phyloP scores from a whole-genome alignment of 2,329 filamentous ascomycete genomes.

The Cordyceps tenuipes region DNA sequence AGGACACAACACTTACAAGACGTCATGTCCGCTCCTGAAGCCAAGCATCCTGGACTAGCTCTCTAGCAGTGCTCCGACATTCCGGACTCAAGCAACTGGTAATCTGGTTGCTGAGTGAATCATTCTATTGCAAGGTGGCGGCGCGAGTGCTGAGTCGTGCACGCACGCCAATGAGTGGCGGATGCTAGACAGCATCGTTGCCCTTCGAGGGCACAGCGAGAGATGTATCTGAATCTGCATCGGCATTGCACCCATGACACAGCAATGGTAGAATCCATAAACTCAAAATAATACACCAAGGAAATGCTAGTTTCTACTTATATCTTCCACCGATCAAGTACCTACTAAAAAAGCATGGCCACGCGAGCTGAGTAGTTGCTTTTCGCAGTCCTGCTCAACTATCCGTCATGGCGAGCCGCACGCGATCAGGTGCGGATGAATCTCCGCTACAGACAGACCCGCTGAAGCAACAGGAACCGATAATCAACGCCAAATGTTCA shows the following conservation, averaged over 20 bases:
- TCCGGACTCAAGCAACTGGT: no score
- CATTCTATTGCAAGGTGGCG: no score
- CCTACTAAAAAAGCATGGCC: not conserved
- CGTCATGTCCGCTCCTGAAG: no score
- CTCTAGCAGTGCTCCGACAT: no score
- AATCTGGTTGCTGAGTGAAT: no score
- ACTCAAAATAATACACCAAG: conserved; percentile 11
- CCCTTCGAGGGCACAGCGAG: no score
- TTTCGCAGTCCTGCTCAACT: not conserved
- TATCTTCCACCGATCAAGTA: not conserved
- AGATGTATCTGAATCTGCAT: no score
- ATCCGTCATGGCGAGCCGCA: not conserved
- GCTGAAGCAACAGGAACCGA: not conserved
- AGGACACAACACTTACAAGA: no score
- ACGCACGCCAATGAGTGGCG: no score
- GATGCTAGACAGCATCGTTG: no score
- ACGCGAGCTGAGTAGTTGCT: not conserved
- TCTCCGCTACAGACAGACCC: not conserved
- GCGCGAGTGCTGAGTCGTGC: no score
- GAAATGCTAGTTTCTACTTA: conserved; percentile 11
- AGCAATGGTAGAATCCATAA: not conserved
- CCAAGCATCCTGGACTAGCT: no score
- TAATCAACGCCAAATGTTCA: conserved; percentile 4
- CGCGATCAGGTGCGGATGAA: not conserved
- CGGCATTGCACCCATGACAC: not conserved